Conservation (phyloP, 176 grass and related monocot genomes). For the Cenchrus americanus region DNA sequence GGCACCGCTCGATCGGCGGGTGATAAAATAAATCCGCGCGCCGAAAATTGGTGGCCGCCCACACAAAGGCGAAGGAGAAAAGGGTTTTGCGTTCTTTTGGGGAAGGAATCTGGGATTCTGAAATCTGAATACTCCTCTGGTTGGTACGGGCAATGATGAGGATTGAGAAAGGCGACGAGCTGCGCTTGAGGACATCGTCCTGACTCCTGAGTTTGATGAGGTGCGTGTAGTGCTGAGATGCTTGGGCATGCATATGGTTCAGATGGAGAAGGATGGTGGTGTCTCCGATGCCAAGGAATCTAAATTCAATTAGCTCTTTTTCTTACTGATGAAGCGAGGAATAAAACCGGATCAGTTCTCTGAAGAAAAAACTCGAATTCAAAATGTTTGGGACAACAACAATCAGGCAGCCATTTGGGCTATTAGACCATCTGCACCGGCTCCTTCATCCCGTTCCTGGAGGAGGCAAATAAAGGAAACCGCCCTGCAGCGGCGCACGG, state of each 20-base stretch:
- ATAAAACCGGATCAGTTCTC: neutral
- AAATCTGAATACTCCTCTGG: neutral
- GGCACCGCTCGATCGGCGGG: neutral
- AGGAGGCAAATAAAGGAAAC: too few relatives aligned
- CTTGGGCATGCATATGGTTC: neutral
- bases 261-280: neutral
- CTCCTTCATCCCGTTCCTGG: too few relatives aligned
- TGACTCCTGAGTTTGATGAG: neutral
- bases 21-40: too few relatives aligned
- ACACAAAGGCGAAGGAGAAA: neutral
- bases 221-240: neutral
- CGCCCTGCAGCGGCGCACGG: too few relatives aligned
- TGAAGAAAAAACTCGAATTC: neutral
- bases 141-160: neutral
- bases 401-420: neutral
- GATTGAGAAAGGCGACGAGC: neutral
- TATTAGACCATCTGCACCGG: neutral
- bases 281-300: neutral
- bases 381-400: neutral
- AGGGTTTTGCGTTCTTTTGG: neutral
- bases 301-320: neutral
- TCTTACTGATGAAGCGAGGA: neutral
- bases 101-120: neutral
- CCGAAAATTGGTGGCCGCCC: neutral
- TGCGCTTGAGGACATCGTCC: neutral